Evolutionary conservation across 2,329 filamentous ascomycete genomes (phyloP), one percentile per base, ranked within the genome.

Genomic region (Cladosporium phlei): DNA sequence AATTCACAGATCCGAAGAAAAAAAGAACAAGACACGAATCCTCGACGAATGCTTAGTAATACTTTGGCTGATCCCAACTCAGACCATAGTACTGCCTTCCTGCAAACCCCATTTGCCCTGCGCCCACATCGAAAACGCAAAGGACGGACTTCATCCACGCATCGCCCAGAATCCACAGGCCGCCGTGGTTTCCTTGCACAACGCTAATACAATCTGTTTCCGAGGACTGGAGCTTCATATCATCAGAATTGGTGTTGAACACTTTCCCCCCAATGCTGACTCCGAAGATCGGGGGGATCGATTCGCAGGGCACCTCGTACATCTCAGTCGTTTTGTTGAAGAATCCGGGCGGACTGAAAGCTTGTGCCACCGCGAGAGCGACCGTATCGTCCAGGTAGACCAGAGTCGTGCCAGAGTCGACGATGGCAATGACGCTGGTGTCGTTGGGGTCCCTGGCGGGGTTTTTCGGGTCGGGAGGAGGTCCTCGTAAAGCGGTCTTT

Each of bases 121-220:
- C 67, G 9, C 71, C 72, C 48, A 76, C 65, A 61, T 77, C 74
- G 58, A 73, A 76, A 2, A 77, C 72, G 8, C 68, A 62, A 4
- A 77, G 58, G 1, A 76, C 73, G 50, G 73, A 75, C 59, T 72
- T 73, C 58, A 75, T 59, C 51, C 74, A 76, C 3, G 66, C 60
- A 43, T 71, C 71, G 0, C 74, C 74, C 37, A 76, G 52, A 32
- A 75, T 69, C 28, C 59, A 65, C 29, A 66, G 33, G 2, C 59
- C 63, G 21, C 58, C 48, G 11, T 55, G 57, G n/a, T 54, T 60
- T 30, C 60, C 52, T 33, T 65, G 55, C 21, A 69, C 56, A 5
- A 58, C 67, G 29, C 56, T 58, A 2, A 67, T 56, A 46, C 68
- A 70, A 19, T 24, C 27, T 20, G 43, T 52, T n/a, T 2, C 19